Conservation (phyloP, 495 filamentous ascomycete genomes). For the Immersiella caudata region DNA sequence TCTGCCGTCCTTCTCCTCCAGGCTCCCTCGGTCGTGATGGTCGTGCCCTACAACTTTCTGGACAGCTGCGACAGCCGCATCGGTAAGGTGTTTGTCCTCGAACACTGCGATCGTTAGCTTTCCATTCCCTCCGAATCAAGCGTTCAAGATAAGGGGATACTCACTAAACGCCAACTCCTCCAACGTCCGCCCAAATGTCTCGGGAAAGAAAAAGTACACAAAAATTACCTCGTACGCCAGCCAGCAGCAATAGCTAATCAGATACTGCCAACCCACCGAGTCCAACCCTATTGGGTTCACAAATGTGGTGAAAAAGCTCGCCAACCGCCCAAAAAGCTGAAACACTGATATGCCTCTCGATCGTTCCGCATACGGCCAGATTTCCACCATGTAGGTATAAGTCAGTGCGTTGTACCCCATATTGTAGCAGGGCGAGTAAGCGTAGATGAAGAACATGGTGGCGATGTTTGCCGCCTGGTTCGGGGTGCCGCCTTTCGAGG, state of each 20-base stretch:
- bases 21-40: neutral
- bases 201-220: constrained; percentile 67
- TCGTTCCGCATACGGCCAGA: constrained; percentile 65
- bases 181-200: constrained; percentile 62
- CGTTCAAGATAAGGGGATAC: constrained; percentile 24
- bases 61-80: constrained; percentile 42
- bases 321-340: constrained; percentile 60
- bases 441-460: constrained; percentile 63
- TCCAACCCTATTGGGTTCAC: constrained; percentile 69
- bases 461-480: constrained; percentile 49
- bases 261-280: constrained; percentile 61
- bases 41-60: constrained; percentile 42
- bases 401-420: constrained; percentile 71
- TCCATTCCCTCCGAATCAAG: neutral
- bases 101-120: constrained; percentile 40
- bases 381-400: constrained; percentile 67
- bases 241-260: constrained; percentile 57
- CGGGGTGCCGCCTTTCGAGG: constrained; percentile 37
- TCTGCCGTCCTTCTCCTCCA: constrained; percentile 4
- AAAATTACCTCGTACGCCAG: constrained; percentile 59
- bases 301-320: constrained; percentile 56
- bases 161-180: constrained; percentile 68
- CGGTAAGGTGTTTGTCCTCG: constrained; percentile 47
- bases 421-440: constrained; percentile 65
- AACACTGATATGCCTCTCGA: constrained; percentile 64